phyloP scores from a whole-genome alignment of 2,329 filamentous ascomycete species.

The Claviceps sp. region DNA sequence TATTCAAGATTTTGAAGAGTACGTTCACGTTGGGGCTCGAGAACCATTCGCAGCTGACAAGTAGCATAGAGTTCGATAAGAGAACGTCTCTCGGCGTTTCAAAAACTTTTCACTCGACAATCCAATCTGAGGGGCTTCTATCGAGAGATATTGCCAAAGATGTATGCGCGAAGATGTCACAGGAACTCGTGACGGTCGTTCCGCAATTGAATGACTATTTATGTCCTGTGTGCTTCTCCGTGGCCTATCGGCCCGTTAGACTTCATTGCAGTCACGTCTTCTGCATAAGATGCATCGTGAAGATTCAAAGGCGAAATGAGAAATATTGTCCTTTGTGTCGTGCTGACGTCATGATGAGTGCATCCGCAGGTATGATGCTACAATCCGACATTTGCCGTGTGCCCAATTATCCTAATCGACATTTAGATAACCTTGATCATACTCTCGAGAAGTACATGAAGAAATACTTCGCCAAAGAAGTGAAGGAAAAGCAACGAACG shows the following conservation, averaged over 20 bases:
- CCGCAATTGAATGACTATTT: constrained; percentile 76
- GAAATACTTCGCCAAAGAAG: constrained; percentile 61
- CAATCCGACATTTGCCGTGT: too few species aligned
- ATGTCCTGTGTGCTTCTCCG: constrained; percentile 66
- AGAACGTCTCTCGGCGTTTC: constrained; percentile 61
- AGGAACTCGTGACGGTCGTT: constrained; percentile 57
- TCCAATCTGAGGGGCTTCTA: constrained; percentile 47
- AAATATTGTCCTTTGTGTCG: constrained; percentile 65
- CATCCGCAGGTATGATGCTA: constrained; percentile 43
- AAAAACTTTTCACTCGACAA: constrained; percentile 43
- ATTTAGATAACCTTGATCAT: constrained; percentile 54
- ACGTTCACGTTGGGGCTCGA: constrained; percentile 13
- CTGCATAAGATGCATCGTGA: constrained; percentile 72
- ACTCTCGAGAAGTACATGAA: constrained; percentile 56
- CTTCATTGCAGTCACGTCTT: constrained; percentile 65
- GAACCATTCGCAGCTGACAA: not conserved
- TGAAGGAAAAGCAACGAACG: constrained; percentile 51
- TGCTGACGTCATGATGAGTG: constrained; percentile 54
- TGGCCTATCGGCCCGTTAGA: constrained; percentile 72
- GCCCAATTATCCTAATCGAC: not conserved
- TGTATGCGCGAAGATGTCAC: constrained; percentile 60
- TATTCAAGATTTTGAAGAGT: constrained; percentile 80
- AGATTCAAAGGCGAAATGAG: constrained; percentile 59
- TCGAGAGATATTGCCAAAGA: constrained; percentile 58
- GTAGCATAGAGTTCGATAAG: constrained; percentile 63